These are phyloP conservation scores for Ogataea saltuana DNA, from an alignment of 805 yeast species.

Conservation along the genomic window DNA sequence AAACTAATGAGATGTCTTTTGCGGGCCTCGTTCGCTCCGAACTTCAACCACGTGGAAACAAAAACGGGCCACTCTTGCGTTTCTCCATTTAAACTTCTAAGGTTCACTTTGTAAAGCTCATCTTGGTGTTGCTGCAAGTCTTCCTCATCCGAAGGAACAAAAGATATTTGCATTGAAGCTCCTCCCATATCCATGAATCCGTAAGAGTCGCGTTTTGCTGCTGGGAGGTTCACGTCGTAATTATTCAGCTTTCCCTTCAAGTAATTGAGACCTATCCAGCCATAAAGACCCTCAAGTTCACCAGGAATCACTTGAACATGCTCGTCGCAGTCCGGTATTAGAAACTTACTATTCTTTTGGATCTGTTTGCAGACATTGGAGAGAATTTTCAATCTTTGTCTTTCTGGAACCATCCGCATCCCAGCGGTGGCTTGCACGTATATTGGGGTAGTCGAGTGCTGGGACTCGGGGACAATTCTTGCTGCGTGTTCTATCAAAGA, in stretches of 20 bases:
- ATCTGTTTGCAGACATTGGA: conserved; percentile 60
- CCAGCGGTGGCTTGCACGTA: conserved; percentile 97
- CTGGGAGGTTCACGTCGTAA: conserved; percentile 36
- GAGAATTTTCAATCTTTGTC: conserved; percentile 55
- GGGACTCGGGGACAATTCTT: conserved; percentile 61
- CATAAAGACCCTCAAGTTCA: conserved; percentile 90
- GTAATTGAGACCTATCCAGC: conserved; percentile 93
- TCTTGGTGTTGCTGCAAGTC: conserved; percentile 67
- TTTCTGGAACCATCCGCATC: conserved; percentile 72
- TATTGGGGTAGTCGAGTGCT: conserved; percentile 72
- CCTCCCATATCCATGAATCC: conserved; percentile 99
- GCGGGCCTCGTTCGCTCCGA: conserved; percentile 95
- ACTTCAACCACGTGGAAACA: conserved; percentile 96
- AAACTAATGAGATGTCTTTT: conserved; percentile 62
- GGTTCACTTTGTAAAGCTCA: conserved; percentile 64
- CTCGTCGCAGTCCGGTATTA: conserved; percentile 57
- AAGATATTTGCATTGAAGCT: conserved; percentile 94
- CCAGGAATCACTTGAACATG: conserved; percentile 91
- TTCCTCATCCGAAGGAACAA: conserved; percentile 69
- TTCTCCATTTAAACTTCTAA: conserved; percentile 71
- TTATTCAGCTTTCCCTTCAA: conserved; percentile 64
- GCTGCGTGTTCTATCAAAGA: conserved; percentile 69
- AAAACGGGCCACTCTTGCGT: conserved; percentile 79
- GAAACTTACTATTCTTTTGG: conserved; percentile 55
- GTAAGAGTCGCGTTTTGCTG: conserved; percentile 45